Base-by-base conservation (phyloP, 257 asterid genomes). In the Jacaranda mimosifolia region DNA sequence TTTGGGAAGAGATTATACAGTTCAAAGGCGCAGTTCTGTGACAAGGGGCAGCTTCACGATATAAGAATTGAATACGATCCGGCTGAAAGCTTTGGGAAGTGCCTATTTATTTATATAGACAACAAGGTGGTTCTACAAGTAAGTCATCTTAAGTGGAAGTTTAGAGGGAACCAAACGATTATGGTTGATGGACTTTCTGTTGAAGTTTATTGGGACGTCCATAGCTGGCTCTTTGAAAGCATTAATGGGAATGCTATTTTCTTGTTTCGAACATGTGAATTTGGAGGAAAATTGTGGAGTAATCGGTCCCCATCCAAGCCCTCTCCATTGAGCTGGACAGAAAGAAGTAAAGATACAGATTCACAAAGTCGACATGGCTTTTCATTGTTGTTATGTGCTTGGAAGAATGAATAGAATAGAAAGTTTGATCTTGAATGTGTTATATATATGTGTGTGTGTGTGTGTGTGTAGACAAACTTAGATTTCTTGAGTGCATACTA, bases 141-240 rank as follows among this genome's bases (percentile, higher is more conserved):
- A 75, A 83, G 79, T 65, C 84, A 78, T 46, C 88, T 92, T 1
- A 77, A 79, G 71, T 92, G 96, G 97, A 92, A 90, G 60, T 92
- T 92, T 64, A 73, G 93, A 49, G 97, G 97, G 11, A 92, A 92
- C 38, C 68, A 80, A 3, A 86, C 85, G 7, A 85, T 92, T 26
- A 13, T 84, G 86, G 92, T 92, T 10, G 97, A 90, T 68, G 96
- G 97, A 9, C 19, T 81, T 77, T 83, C 84, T 0, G 90, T 92
- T 19, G 88, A 90, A 35, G 87, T 90, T 9, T 92, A 83, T 48
- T 87, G 97, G 97, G 97, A 92, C 80, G 97, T 90, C 39, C 87
- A 90, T 58, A 81, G 85, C 67, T 92, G 97, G 97, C 86, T 92
- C 12, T 92, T 90, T 40, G 89, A 86, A 0, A 71, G 75, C 35